Evolutionary conservation across 768 basidiomycete genomes (phyloP).

Genomic region (Podaxis mareebaensis): DNA sequence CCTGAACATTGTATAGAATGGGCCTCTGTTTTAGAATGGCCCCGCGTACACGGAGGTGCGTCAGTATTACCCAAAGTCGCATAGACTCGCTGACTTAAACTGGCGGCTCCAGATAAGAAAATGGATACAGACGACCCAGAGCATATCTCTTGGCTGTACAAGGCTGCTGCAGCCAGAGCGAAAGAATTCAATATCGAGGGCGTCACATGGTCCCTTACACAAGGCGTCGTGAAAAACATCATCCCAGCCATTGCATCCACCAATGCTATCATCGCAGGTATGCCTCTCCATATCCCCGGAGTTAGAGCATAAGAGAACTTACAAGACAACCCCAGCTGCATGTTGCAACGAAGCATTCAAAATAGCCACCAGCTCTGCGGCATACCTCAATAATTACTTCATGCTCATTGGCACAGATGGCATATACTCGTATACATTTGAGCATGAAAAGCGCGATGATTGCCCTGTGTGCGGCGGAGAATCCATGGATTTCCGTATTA

Average conservation of each 20-base stretch:
- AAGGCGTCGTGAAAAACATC: slow-evolving; percentile 99
- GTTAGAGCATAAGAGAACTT: not conserved
- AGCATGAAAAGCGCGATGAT: slow-evolving; percentile 88
- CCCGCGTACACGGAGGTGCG: slow-evolving; percentile 84
- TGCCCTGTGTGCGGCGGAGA: slow-evolving; percentile 98
- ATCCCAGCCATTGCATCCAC: slow-evolving; percentile 99
- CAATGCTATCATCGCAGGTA: slow-evolving; percentile 96
- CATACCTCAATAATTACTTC: slow-evolving; percentile 96
- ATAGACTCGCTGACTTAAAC: not conserved
- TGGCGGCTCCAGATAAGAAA: slow-evolving; percentile 70
- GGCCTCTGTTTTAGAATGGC: slow-evolving; percentile 99
- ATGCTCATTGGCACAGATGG: slow-evolving; percentile 98
- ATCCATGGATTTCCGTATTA: slow-evolving; percentile 71
- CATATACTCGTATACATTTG: slow-evolving; percentile 96
- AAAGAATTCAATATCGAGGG: slow-evolving; percentile 97
- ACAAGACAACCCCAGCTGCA: slow-evolving; percentile 57
- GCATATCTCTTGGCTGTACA: slow-evolving; percentile 93
- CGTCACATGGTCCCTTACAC: slow-evolving; percentile 96
- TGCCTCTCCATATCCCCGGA: not conserved
- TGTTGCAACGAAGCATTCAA: slow-evolving; percentile 99
- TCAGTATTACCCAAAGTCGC: not conserved
- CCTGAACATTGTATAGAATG: slow-evolving; percentile 99
- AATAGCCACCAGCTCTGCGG: slow-evolving; percentile 93
- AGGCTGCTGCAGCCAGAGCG: slow-evolving; percentile 77
- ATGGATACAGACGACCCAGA: slow-evolving; percentile 97